A percentile compares a stretch with the other conserved stretches of the same genome.
phyloP scores from a whole-genome alignment of 495 filamentous ascomycete species.

The Xylaria acuta region DNA sequence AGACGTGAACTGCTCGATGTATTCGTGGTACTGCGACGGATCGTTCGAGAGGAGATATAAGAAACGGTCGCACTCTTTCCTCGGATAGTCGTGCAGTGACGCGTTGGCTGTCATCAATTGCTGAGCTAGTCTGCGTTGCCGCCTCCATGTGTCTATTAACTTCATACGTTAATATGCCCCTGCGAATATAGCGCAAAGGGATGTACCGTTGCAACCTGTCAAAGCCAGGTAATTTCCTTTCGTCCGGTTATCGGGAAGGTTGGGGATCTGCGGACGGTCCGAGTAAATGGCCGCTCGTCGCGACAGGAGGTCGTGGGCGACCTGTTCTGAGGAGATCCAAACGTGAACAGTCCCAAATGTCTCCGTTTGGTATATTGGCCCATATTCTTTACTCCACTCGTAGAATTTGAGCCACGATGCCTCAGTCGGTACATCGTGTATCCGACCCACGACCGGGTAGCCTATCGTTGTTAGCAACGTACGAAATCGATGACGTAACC shows the following conservation, averaged over 20 bases:
- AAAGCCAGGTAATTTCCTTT: constrained; percentile 64
- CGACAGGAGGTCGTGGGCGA: constrained; percentile 66
- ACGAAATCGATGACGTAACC: background rate
- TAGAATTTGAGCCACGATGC: constrained; percentile 63
- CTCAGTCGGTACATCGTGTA: constrained; percentile 62
- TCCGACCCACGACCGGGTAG: constrained; percentile 61
- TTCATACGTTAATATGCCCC: background rate
- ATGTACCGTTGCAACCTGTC: constrained; percentile 55
- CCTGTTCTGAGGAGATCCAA: constrained; percentile 63
- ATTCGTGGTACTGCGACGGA: constrained; percentile 56
- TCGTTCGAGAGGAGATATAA: constrained; percentile 51
- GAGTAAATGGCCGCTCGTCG: constrained; percentile 66
- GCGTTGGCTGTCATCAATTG: constrained; percentile 58
- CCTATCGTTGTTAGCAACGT: constrained; percentile 31
- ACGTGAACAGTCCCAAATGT: constrained; percentile 64
- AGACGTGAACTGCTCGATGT: constrained; percentile 64
- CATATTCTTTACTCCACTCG: constrained; percentile 67
- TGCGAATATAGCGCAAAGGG: background rate
- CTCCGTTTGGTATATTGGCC: constrained; percentile 65
- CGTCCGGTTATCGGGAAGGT: constrained; percentile 61
- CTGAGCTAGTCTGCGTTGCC: constrained; percentile 64
- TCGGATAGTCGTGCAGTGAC: constrained; percentile 57
- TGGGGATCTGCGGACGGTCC: constrained; percentile 62
- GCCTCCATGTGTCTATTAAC: constrained; percentile 58
- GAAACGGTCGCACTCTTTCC: constrained; percentile 61